phyloP scores from a whole-genome alignment of 495 filamentous ascomycete species.

The Aspergillus indologenus region DNA sequence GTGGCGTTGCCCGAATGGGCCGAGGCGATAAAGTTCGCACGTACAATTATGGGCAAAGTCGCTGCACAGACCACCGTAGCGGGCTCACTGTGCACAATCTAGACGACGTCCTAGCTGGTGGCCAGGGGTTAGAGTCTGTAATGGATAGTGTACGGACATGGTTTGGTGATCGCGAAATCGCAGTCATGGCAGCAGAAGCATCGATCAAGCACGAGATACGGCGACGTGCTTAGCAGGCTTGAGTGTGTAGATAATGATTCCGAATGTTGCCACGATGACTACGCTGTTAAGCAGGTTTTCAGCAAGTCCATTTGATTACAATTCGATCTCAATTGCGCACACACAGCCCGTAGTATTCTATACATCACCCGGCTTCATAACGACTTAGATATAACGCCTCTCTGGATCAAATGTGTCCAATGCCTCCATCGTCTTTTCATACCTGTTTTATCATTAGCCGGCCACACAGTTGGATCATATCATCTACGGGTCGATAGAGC shows the following conservation, averaged over 20 bases:
- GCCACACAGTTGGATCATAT: conserved; percentile 9
- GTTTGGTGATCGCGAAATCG: conserved; percentile 74
- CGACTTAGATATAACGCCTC: conserved; percentile 70
- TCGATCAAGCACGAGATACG: conserved; percentile 22
- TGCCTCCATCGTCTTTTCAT: conserved; percentile 94
- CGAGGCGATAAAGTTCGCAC: conserved; percentile 92
- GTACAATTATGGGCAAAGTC: conserved; percentile 90
- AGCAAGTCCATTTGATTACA: neutral
- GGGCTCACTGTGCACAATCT: conserved; percentile 80
- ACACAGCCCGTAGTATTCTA: conserved; percentile 17
- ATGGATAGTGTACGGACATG: conserved; percentile 80
- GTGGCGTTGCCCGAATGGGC: conserved; percentile 75
- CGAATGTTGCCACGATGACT: neutral
- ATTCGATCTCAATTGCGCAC: neutral
- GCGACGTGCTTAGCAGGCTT: neutral
- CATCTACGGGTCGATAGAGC: neutral
- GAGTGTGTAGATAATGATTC: neutral
- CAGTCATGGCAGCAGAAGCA: conserved; percentile 57
- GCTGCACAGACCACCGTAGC: conserved; percentile 90
- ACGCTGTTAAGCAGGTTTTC: neutral
- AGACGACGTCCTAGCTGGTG: conserved; percentile 72
- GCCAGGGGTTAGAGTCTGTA: conserved; percentile 65
- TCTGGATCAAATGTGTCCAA: conserved; percentile 81
- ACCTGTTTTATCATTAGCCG: conserved; percentile 47
- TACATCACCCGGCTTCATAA: conserved; percentile 3